Conservation (phyloP, 371 early-diverging fungal genomes). For the Rhizopus microsporus region DNA sequence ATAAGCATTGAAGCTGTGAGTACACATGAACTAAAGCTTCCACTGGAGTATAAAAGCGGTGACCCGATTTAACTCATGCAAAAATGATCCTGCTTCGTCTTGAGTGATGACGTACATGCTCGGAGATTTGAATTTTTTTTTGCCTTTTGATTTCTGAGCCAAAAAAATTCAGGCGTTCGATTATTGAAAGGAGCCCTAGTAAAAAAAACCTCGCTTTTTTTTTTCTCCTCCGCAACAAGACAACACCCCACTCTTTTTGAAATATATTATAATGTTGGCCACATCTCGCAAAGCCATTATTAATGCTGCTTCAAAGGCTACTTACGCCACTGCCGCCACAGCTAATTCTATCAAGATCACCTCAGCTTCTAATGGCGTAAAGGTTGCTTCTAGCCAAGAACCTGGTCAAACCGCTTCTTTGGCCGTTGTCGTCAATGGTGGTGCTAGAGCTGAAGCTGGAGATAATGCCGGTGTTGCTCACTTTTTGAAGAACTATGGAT, state of each 20-base stretch:
- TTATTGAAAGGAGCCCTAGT: constrained; percentile 24
- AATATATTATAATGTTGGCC: constrained; percentile 50
- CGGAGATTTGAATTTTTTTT: too few species aligned
- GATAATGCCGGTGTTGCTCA: constrained; percentile 83
- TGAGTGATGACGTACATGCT: too few species aligned
- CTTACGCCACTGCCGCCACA: constrained; percentile 58
- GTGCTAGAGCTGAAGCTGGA: constrained; percentile 80
- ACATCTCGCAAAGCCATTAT: constrained; percentile 66
- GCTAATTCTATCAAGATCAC: constrained; percentile 37
- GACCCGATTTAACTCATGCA: too few species aligned
- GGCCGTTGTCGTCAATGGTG: constrained; percentile 88
- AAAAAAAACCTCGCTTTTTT: constrained; percentile 13
- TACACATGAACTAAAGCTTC: too few species aligned
- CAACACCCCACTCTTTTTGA: constrained; percentile 32
- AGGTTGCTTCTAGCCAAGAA: constrained; percentile 64
- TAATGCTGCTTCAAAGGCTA: constrained; percentile 58
- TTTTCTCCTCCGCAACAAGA: constrained; percentile 26
- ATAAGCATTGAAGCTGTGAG: too few species aligned
- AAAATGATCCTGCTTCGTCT: too few species aligned
- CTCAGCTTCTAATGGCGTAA: constrained; percentile 59
- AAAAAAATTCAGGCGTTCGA: constrained; percentile 5
- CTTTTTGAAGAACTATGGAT: constrained; percentile 87
- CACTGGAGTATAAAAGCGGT: too few species aligned
- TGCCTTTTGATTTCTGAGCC: neutral
- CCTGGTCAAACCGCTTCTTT: constrained; percentile 76